phyloP scores from a whole-genome alignment of 176 grass and related monocot genomes.

The Microstegium vimineum region DNA sequence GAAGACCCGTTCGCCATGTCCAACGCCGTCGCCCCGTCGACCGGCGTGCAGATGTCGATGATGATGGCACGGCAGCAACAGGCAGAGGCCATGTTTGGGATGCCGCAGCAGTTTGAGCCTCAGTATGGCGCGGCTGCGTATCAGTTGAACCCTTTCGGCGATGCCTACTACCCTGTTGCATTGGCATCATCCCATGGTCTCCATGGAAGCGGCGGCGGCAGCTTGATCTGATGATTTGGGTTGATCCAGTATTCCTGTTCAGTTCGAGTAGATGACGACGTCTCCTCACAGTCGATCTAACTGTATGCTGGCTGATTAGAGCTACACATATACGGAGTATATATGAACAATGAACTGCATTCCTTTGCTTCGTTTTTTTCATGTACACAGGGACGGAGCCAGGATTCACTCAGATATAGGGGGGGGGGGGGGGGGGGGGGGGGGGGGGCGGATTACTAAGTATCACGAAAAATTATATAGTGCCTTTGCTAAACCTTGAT shows the following conservation, averaged over 20 bases:
- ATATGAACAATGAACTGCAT: no score
- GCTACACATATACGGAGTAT: no score
- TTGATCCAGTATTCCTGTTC: not conserved
- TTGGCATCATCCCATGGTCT: constrained; percentile 1
- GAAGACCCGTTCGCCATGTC: constrained; percentile 64
- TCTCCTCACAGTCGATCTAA: not conserved
- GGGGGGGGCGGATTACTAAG: no score
- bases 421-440: no score
- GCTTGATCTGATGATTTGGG: constrained; percentile 47
- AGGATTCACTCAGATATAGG: no score
- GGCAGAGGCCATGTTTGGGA: constrained; percentile 30
- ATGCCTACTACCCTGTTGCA: constrained; percentile 32
- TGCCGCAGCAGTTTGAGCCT: constrained; percentile 30
- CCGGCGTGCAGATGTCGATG: constrained; percentile 59
- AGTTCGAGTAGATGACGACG: no score
- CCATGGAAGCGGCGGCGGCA: constrained; percentile 29
- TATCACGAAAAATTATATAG: no score
- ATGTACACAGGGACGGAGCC: no score
- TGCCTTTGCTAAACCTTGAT: no score
- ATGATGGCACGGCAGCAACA: constrained; percentile 46
- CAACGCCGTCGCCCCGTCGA: constrained; percentile 41
- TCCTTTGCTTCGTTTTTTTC: no score
- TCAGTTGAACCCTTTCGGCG: constrained; percentile 58
- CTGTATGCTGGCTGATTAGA: not conserved
- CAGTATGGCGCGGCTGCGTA: not conserved